These are phyloP conservation scores for Aureobasidium sp. DNA, from an alignment of 2,329 filamentous ascomycete species.

Conservation along the genomic window DNA sequence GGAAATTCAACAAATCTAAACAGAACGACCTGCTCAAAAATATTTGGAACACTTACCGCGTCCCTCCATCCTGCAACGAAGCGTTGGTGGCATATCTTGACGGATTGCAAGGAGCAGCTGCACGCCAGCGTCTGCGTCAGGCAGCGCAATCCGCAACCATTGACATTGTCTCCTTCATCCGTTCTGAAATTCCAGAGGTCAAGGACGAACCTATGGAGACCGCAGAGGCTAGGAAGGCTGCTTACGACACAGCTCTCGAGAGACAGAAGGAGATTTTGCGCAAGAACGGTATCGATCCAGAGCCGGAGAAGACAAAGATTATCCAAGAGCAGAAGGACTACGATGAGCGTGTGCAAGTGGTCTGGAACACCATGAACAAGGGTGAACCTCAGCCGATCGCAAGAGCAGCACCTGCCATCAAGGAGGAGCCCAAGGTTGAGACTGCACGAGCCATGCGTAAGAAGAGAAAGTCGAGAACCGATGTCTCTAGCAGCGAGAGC, in stretches of 20 bases:
- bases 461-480: slow-evolving; percentile 29
- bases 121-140: slow-evolving; percentile 58
- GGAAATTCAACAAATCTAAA: slow-evolving; percentile 96
- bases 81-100: slow-evolving; percentile 70
- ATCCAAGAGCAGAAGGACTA: slow-evolving; percentile 31
- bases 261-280: slow-evolving; percentile 29
- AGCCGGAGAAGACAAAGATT: slow-evolving; percentile 27
- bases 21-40: slow-evolving; percentile 82
- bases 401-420: background rate
- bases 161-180: slow-evolving; percentile 29
- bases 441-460: slow-evolving; percentile 17
- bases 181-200: slow-evolving; percentile 10
- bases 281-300: slow-evolving; percentile 19
- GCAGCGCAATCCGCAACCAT: slow-evolving; percentile 56
- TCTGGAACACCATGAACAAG: slow-evolving; percentile 20
- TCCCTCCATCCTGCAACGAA: slow-evolving; percentile 63
- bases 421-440: background rate
- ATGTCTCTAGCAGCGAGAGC: slow-evolving; percentile 23
- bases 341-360: slow-evolving; percentile 25
- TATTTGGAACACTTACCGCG: slow-evolving; percentile 62
- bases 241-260: slow-evolving; percentile 32
- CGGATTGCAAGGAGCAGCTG: slow-evolving; percentile 68
- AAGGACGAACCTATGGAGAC: slow-evolving; percentile 28
- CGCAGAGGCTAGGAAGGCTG: slow-evolving; percentile 28
- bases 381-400: slow-evolving; percentile 15